Evolutionary conservation across 2,329 filamentous ascomycete genomes (phyloP), one percentile per base, ranked within the genome.

Genomic region (Aspergillus tamarii): DNA sequence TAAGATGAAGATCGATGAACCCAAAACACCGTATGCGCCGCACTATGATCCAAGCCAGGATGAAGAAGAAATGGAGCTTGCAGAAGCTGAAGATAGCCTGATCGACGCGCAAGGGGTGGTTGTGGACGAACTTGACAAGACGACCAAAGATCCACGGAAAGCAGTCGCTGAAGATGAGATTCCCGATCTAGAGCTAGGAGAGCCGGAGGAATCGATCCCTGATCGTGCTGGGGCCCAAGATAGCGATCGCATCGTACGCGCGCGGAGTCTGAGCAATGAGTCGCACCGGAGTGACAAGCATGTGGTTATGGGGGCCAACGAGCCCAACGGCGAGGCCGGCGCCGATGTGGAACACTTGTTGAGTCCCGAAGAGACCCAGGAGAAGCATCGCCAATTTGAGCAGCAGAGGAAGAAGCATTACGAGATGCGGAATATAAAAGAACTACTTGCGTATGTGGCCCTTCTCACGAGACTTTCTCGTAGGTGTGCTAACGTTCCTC

Each of bases 1-100:
- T 66, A 97, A 94, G 64, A 99, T 99, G 95, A 99, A 98, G 85
- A 99, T 99, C 69, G 92, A 93, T 70, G 95, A 99, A 82, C 95
- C 95, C 66, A 99, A 99, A 85, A 99, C 95, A 9, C 95, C 95
- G 5, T 99, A 94, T 77, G 95, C 93, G 41, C 91, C 90, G 74
- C 92, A 93, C 74, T 97, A 97, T 79, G 92, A 98, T 74, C 93
- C 94, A 5, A 78, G 88, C 48, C 93, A 97, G 74, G 94, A 98
- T 67, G 92, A 93, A 58, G 91, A 90, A 39, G 92, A 95, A 73
- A 75, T 74, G 67, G 66, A 63, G 16, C 62, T 74, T 3, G 70
- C 68, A 19, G 75, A 76, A 43, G 73, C 74, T 3, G 65, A 73
- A 62, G 71, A 76, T 11, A 70, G 74, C 7, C 77, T 83, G 67